Conservation (phyloP, 345 rosid genomes). For the Acer yangbiense region DNA sequence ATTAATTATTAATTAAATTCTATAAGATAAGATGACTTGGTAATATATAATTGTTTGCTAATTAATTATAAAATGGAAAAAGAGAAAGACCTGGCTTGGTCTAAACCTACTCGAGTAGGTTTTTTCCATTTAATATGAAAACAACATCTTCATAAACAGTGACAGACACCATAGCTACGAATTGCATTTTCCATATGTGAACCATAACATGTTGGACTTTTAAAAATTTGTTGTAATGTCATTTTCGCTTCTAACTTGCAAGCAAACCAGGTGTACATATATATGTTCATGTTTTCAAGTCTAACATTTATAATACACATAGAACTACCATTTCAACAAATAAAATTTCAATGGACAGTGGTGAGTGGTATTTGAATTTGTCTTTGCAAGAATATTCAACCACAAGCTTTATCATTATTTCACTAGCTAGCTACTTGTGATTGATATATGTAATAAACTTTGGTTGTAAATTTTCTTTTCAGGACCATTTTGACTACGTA, state of each 20-base stretch:
- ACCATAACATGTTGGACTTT: not conserved
- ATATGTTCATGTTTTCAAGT: no score
- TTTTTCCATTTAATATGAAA: not conserved
- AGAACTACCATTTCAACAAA: no score
- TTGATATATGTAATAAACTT: no score
- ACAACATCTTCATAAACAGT: not conserved
- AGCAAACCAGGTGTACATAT: not conserved
- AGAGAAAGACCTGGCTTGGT: not conserved
- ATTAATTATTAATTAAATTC: not conserved
- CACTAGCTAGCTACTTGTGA: no score
- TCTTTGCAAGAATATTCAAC: no score
- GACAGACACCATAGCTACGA: not conserved
- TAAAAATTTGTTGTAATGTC: conserved; percentile 35
- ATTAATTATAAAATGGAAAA: not conserved
- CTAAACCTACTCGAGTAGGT: not conserved
- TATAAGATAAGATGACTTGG: not conserved
- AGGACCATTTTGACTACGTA: no score
- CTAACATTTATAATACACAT: not conserved
- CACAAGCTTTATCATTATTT: no score
- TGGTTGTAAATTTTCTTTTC: no score
- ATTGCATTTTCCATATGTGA: not conserved
- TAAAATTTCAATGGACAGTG: no score
- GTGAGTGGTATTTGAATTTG: no score
- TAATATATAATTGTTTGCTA: not conserved
- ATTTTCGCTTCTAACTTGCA: conserved; percentile 23